Base-by-base conservation (phyloP, 2,329 filamentous ascomycete genomes). In the Sporothrix euskadiensis region DNA sequence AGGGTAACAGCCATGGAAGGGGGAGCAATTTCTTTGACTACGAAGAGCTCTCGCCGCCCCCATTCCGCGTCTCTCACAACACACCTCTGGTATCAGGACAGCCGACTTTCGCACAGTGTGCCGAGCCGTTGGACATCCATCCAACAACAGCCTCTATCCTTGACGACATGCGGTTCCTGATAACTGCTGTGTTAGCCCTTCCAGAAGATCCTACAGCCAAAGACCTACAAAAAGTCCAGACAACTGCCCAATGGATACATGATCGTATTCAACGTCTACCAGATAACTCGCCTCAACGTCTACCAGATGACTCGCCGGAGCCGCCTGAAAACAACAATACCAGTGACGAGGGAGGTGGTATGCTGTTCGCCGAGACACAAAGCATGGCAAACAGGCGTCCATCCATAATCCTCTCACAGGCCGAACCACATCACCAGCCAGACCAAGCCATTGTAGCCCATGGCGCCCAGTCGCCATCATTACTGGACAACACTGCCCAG, bases 111-210 rank as follows among this genome's bases (percentile, higher is more conserved):
- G 77, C 80, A 5, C 81, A 81, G 44, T 85, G 81, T 26, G 80
- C 80, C 35, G 81, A 82, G 12, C 80, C 81, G 0, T 78, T 86
- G 1, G 79, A 80, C n/a, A 79, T 88, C n/a, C 84, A 86, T 69
- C 79, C 81, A 0, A 79, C 80, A 69, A 85, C 84, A 0, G 85
- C 85, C 4, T 80, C 82, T 16, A 85, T 88, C 70, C 82, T 88
- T 2, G 86, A 88, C 71, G 83, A 86, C 68, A 83, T 87, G 78
- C 83, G 86, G 4, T 83, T 83, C 30, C 79, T 88, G 1, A 80
- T 87, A n/a, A 78, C 80, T 14, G 78, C 82, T 2, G 82, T 87
- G 0, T 75, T 85, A 5, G 78, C 80, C 0, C 78, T 86, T n/a
- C 81, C 84, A 0, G 73, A 77, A 1, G 63, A 79, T 0, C 77